Evolutionary conservation across 1,284 basidiomycete species (phyloP), one percentile per base, ranked within the genome.

Genomic region (Irpex sp.): DNA sequence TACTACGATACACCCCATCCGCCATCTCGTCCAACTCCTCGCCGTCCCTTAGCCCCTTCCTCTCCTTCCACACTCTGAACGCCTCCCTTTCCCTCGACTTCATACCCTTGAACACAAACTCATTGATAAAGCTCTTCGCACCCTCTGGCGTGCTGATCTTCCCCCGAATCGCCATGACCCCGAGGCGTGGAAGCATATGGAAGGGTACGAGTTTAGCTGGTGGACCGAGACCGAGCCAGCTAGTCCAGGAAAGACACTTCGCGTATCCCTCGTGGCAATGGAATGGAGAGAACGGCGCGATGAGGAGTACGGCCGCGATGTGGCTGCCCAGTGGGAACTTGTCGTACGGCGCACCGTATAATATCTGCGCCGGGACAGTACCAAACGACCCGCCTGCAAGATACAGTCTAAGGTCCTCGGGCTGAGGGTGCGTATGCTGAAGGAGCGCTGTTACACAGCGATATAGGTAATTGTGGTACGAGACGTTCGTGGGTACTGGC

Each of bases 361-460:
- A 67, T 39, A 86, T 82, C 72, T 86, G 85, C 0, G 84, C 81
- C 6, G 79, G 72, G 4, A 78, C 75, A 0, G 80, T 81, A 21
- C 85, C 85, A 62, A 79, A 82, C 6, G 82, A 82, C 12, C 82
- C 80, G 1, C 81, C 84, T 5, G 74, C 71, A 56, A 85, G 63
- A 71, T 81, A 84, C 49, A 86, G 73, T 63, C 72, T 76, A 51
- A 83, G 74, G 12, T 75, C 66, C 12, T 68, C 61, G 18, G 71
- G 68, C 19, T 77, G 69, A 1, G 80, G 78, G 65, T 85, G 82
- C 23, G 84, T 74, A 66, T 82, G 78, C 21, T 74, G 72, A 56
- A 87, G 74, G 45, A 87, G 73, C 7, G 76, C 71, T 1, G 77
- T 76, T 61, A 80, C 77, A 64, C 83, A 82, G 48, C 71, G 64